Evolutionary conservation across 2,329 filamentous ascomycete species (phyloP).

Genomic region (Aspergillus neotritici): DNA sequence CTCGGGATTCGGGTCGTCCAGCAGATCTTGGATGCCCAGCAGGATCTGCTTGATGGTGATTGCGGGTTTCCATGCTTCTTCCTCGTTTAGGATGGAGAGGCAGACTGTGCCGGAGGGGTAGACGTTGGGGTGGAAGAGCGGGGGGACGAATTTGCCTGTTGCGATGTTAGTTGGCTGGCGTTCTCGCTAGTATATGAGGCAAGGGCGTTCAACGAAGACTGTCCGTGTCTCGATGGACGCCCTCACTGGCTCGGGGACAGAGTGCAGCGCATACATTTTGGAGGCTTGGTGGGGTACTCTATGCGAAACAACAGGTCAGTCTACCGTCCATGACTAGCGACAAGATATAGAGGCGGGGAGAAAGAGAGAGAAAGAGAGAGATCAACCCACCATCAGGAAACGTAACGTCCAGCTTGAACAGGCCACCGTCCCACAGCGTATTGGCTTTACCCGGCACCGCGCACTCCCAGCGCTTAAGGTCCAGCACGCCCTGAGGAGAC

Average conservation of each 20-base stretch:
- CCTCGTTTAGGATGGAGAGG: conserved; percentile 93
- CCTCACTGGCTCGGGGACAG: not conserved
- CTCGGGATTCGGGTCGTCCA: conserved; percentile 95
- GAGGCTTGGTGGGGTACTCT: conserved; percentile 98
- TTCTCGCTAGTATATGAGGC: not conserved
- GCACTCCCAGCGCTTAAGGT: conserved; percentile 95
- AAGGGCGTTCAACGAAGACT: not conserved
- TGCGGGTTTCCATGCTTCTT: conserved; percentile 96
- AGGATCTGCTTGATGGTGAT: conserved; percentile 99
- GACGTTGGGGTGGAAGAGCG: conserved; percentile 96
- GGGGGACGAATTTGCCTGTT: conserved; percentile 88
- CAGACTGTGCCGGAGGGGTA: conserved; percentile 98
- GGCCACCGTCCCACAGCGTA: conserved; percentile 94
- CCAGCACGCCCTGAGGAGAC: conserved; percentile 71
- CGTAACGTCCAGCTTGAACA: conserved; percentile 88
- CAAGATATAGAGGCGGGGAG: conserved; percentile 4
- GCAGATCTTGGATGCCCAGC: conserved; percentile 87
- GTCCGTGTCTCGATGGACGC: not conserved
- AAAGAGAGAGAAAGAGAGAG: conserved; percentile 6
- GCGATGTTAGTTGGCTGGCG: not conserved
- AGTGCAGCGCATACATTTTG: conserved; percentile 69
- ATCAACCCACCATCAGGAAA: conserved; percentile 78
- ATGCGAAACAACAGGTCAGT: conserved; percentile 15
- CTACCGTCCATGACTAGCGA: conserved; percentile 2
- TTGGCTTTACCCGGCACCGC: conserved; percentile 93